A percentile compares a stretch with the other conserved stretches of the same genome.
These are phyloP conservation scores for Fusarium anthophilum DNA, from an alignment of 2,329 filamentous ascomycete species.

Conservation along the genomic window DNA sequence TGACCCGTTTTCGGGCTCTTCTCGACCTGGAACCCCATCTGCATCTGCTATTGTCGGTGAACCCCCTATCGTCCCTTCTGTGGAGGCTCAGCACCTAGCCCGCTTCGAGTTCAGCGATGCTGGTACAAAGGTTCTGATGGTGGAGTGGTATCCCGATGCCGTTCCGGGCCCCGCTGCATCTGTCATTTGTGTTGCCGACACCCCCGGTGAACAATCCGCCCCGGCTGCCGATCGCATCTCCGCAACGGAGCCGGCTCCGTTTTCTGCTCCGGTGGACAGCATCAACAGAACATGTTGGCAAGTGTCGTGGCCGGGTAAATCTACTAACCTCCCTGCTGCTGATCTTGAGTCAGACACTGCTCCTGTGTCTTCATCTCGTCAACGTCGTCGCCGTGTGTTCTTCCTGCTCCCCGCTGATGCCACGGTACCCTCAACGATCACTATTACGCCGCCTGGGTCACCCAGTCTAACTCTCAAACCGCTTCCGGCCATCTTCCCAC, in stretches of 20 bases:
- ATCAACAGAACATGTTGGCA: slow-evolving; percentile 64
- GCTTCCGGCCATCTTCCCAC: slow-evolving; percentile 85
- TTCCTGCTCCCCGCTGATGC: slow-evolving; percentile 81
- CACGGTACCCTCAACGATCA: slow-evolving; percentile 76
- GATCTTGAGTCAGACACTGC: slow-evolving; percentile 47
- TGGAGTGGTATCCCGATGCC: slow-evolving; percentile 76
- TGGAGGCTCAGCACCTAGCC: slow-evolving; percentile 56
- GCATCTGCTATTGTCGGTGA: slow-evolving; percentile 28
- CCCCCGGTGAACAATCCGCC: slow-evolving; percentile 17
- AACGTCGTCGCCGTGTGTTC: slow-evolving; percentile 72
- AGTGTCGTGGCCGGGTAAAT: slow-evolving; percentile 85
- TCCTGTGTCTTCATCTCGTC: slow-evolving; percentile 33
- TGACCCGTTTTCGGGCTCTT: slow-evolving; percentile 47
- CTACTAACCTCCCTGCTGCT: slow-evolving; percentile 72
- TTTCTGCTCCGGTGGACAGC: neutral
- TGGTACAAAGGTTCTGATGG: slow-evolving; percentile 91
- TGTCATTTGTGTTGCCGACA: slow-evolving; percentile 10
- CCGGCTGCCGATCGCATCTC: slow-evolving; percentile 31
- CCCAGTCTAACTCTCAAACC: slow-evolving; percentile 72
- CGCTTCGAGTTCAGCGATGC: slow-evolving; percentile 91
- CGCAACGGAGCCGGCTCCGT: slow-evolving; percentile 30
- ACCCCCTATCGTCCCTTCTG: slow-evolving; percentile 37
- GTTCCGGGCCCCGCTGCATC: slow-evolving; percentile 29
- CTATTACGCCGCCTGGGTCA: slow-evolving; percentile 60
- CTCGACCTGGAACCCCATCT: slow-evolving; percentile 41